Conservation (phyloP, 192 early-diverging fungal genomes). For the Dissophora globulifera region DNA sequence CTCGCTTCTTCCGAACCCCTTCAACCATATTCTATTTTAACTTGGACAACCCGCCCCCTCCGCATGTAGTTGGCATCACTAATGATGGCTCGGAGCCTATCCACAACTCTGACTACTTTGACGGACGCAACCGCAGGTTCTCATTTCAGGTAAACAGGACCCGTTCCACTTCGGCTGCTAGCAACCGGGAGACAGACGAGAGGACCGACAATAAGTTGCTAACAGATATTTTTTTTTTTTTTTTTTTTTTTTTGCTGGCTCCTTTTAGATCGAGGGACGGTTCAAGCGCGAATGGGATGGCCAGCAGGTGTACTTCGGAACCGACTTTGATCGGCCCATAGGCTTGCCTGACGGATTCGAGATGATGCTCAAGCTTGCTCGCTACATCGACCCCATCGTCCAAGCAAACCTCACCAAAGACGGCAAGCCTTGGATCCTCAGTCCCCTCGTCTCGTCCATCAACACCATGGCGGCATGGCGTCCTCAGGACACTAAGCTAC, state of each 20-base stretch:
- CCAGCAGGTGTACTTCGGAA: conserved; percentile 47
- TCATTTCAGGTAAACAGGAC: conserved; percentile 53
- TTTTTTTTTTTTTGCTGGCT: too few species aligned
- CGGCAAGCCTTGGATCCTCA: conserved; percentile 47
- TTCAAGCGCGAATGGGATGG: conserved; percentile 47
- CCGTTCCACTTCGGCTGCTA: too few species aligned
- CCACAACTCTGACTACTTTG: conserved; percentile 46
- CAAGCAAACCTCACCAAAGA: conserved; percentile 20
- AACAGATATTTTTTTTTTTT: too few species aligned
- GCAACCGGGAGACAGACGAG: too few species aligned
- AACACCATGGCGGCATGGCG: conserved; percentile 51
- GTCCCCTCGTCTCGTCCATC: conserved; percentile 50
- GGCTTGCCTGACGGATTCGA: conserved; percentile 48
- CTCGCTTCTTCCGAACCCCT: not conserved
- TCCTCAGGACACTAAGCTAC: conserved; percentile 23
- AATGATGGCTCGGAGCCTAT: conserved; percentile 50
- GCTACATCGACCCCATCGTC: conserved; percentile 51
- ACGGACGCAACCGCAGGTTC: conserved; percentile 46
- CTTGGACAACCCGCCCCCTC: not conserved
- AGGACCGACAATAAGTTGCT: too few species aligned
- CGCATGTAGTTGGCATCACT: conserved; percentile 30
- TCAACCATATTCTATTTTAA: conserved; percentile 23
- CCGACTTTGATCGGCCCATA: conserved; percentile 41
- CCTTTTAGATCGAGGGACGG: conserved; percentile 43
- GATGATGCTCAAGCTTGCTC: conserved; percentile 42